Conservation (phyloP, 805 yeast species). For the Candida vaughaniae region DNA sequence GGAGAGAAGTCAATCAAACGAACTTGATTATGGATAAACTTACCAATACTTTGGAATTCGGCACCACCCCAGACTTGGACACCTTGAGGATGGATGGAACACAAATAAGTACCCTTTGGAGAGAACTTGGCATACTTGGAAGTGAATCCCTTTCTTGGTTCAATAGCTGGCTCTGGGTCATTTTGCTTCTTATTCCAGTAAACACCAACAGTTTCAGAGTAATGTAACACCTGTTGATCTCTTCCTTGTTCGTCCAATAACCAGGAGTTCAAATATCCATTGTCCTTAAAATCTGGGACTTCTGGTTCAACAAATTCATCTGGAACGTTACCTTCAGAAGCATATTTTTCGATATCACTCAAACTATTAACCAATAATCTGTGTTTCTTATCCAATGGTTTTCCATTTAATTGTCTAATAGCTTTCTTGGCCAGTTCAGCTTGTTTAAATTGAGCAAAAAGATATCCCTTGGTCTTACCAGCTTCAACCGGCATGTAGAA, state of each 20-base stretch:
- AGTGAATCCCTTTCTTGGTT: slow-evolving; percentile 83
- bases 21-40: slow-evolving; percentile 86
- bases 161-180: slow-evolving; percentile 72
- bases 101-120: slow-evolving; percentile 86
- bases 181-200: slow-evolving; percentile 80
- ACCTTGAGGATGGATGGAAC: slow-evolving; percentile 92
- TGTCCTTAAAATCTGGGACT: slow-evolving; percentile 67
- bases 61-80: slow-evolving; percentile 95
- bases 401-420: slow-evolving; percentile 76
- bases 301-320: slow-evolving; percentile 70
- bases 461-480: slow-evolving; percentile 81
- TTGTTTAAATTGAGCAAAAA: slow-evolving; percentile 78
- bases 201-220: slow-evolving; percentile 76
- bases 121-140: slow-evolving; percentile 86
- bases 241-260: slow-evolving; percentile 83
- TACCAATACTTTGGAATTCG: slow-evolving; percentile 65
- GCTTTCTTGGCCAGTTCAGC: slow-evolving; percentile 72
- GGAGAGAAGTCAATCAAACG: slow-evolving; percentile 91
- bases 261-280: slow-evolving; percentile 88
- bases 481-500: slow-evolving; percentile 78
- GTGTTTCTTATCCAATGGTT: slow-evolving; percentile 92
- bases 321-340: slow-evolving; percentile 58
- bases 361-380: slow-evolving; percentile 81
- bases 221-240: slow-evolving; percentile 84
- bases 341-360: slow-evolving; percentile 78